phyloP scores from a whole-genome alignment of 805 yeast genomes.

The Cyberlindnera amylophila region DNA sequence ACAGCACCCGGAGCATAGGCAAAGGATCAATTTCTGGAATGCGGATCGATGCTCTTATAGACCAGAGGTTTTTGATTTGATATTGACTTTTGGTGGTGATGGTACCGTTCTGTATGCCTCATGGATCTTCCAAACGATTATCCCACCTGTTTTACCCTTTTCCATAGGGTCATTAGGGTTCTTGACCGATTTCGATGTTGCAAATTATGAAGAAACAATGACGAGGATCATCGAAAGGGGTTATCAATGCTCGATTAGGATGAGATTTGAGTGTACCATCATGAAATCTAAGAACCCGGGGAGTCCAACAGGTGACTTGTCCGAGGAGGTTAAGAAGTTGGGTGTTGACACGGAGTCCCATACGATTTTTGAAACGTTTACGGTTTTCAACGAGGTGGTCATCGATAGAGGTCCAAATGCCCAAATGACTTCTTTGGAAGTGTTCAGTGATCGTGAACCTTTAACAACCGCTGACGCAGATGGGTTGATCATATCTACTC shows the following conservation, averaged over 20 bases:
- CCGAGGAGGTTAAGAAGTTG: constrained; percentile 24
- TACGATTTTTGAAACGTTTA: constrained; percentile 28
- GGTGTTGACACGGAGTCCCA: constrained; percentile 29
- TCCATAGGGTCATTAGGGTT: constrained; percentile 67
- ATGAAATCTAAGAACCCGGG: constrained; percentile 30
- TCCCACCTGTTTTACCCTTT: constrained; percentile 65
- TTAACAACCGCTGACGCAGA: constrained; percentile 65
- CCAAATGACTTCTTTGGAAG: constrained; percentile 46
- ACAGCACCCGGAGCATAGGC: constrained; percentile 6
- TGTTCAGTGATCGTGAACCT: constrained; percentile 44
- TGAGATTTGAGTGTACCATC: constrained; percentile 48
- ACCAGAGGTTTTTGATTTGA: constrained; percentile 46
- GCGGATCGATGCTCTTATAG: constrained; percentile 24
- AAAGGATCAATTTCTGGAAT: constrained; percentile 25
- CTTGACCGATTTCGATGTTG: constrained; percentile 49
- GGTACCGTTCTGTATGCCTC: constrained; percentile 68
- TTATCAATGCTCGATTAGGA: constrained; percentile 43
- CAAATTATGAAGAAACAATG: constrained; percentile 34
- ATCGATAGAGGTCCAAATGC: constrained; percentile 51
- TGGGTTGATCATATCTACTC: constrained; percentile 61
- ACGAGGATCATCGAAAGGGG: constrained; percentile 38
- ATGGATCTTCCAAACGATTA: constrained; percentile 51
- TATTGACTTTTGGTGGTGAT: constrained; percentile 68
- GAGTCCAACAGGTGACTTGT: constrained; percentile 16
- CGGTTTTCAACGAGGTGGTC: constrained; percentile 50